Base-by-base conservation (phyloP, 805 yeast genomes). In the Yamadazyma ubonensis region DNA sequence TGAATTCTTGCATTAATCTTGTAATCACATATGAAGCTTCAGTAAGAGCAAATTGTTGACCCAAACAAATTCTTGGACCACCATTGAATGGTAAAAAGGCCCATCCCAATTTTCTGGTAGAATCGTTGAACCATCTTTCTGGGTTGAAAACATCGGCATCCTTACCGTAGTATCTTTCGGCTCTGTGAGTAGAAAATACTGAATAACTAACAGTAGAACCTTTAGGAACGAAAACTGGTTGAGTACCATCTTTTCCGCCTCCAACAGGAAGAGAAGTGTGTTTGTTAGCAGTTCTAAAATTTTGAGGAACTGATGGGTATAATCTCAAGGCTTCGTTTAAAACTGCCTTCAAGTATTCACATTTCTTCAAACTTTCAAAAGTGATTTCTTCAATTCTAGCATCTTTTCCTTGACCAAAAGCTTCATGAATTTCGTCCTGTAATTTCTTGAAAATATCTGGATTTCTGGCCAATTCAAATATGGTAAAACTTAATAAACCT, bases 31-130 rank as follows among this genome's bases (percentile, higher is more conserved):
- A 74, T n/a, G 73, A 61, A n/a, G 76, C 73, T 55, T 75, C 79
- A 14, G 77, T 72, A 8, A 75, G 64, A 4, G 79, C 80, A 57
- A 73, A 73, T 54, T 75, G 79, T 60, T 75, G 79, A 32, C 80
- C 80, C 42, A 75, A 57, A 50, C 80, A 75, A 41, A 75, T 73
- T 43, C 80, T 58, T 19, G 79, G 79, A 5, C 80, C 80, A 33
- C 79, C 80, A 49, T 73, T 73, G 58, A 74, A 74, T 18, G 79
- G 79, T 26, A 74, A 54, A 53, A 67, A 74, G 16, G 71, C 74
- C 78, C 78, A 74, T 6, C 71, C 67, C 31, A 63, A 55, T 35
- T 52, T 53, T 39, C 59, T 65, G 27, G 52, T 54, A 14, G 56
- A 55, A 31, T 55, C 59, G 33, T 51, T 52, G 17, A 49, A 39